phyloP scores from a whole-genome alignment of 768 basidiomycete species.

The Suillus bovinus region DNA sequence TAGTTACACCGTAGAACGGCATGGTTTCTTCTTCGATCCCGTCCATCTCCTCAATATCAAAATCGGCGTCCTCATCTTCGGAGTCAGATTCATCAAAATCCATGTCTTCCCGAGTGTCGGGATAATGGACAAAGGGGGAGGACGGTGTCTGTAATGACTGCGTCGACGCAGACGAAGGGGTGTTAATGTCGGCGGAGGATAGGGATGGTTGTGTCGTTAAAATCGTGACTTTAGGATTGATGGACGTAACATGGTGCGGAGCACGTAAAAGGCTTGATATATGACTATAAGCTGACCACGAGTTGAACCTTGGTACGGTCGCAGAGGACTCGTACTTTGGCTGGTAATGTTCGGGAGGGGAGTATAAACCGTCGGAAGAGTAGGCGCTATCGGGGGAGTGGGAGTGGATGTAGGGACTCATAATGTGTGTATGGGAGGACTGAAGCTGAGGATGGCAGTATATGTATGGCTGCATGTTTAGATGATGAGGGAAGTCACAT shows the following conservation, averaged over 20 bases:
- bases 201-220: slow-evolving; percentile 22
- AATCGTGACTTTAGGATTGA: slow-evolving; percentile 32
- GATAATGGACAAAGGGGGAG: slow-evolving; percentile 28
- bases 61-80: slow-evolving; percentile 31
- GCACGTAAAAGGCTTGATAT: slow-evolving; percentile 13
- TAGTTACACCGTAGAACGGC: slow-evolving; percentile 23
- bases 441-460: slow-evolving; percentile 30
- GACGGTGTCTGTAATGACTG: slow-evolving; percentile 32
- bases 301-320: slow-evolving; percentile 7
- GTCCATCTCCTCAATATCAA: slow-evolving; percentile 37
- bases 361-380: slow-evolving; percentile 21
- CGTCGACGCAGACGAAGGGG: slow-evolving; percentile 33
- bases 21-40: slow-evolving; percentile 24
- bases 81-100: slow-evolving; percentile 34
- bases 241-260: slow-evolving; percentile 15
- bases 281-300: slow-evolving; percentile 25
- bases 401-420: slow-evolving; percentile 29
- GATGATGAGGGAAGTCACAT: slow-evolving; percentile 16
- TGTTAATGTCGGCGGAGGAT: slow-evolving; percentile 30
- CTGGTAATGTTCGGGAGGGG: slow-evolving; percentile 25
- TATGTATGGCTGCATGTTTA: slow-evolving; percentile 30
- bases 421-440: slow-evolving; percentile 20
- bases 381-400: slow-evolving; percentile 21
- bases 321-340: slow-evolving; percentile 21
- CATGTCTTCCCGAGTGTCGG: slow-evolving; percentile 17